phyloP scores from a whole-genome alignment of 2,329 filamentous ascomycete genomes.

The Sporothrix humicola region DNA sequence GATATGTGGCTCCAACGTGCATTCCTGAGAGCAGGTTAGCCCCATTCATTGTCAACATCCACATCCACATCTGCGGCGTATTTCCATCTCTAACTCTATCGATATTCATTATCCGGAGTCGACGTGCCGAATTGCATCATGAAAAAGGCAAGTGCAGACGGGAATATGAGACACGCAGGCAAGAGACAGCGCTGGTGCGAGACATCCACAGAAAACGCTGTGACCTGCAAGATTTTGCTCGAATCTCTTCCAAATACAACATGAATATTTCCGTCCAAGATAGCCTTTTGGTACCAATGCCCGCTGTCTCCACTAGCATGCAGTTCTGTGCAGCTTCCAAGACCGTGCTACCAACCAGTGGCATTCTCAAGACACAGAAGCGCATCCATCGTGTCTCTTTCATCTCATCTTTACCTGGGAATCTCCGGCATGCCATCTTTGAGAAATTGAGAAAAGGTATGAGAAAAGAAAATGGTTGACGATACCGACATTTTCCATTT shows the following conservation, averaged over 20 bases:
- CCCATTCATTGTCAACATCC: conserved; percentile 1
- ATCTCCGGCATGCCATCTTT: too few species aligned
- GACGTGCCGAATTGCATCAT: conserved; percentile 19
- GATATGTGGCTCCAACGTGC: conserved; percentile 10
- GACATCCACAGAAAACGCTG: neutral
- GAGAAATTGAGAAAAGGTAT: too few species aligned
- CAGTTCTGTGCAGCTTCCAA: neutral
- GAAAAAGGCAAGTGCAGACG: neutral
- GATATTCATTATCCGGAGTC: neutral
- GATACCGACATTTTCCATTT: conserved; percentile 1
- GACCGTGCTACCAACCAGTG: neutral
- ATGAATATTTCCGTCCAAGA: neutral
- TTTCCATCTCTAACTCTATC: neutral
- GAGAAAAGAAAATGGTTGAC: too few species aligned
- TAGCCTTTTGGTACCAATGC: conserved; percentile 6
- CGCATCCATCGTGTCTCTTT: neutral
- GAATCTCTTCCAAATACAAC: neutral
- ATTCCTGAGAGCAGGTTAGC: neutral
- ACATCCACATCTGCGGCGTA: neutral
- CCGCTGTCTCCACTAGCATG: neutral
- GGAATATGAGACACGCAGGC: conserved; percentile 5
- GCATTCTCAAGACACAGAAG: neutral
- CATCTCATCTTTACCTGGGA: neutral
- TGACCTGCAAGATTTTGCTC: neutral
- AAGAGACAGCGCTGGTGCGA: neutral